These are phyloP conservation scores for Coprinellus micaceus DNA, from an alignment of 768 basidiomycete genomes.

Conservation along the genomic window DNA sequence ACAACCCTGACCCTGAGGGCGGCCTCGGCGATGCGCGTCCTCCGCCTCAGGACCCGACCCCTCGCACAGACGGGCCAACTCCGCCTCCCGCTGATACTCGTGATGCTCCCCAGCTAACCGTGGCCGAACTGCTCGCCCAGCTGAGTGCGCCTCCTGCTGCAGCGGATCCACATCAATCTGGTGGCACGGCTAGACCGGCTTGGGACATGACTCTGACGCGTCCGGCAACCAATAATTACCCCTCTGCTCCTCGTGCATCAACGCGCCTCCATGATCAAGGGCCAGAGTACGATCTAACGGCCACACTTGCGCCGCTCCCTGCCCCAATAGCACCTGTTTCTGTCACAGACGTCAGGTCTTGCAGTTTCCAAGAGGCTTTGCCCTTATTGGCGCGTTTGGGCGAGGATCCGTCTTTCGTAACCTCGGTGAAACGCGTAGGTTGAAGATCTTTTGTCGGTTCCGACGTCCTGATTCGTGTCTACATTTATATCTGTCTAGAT, in stretches of 20 bases:
- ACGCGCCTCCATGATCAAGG: background rate
- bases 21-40: no score
- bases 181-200: background rate
- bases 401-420: conserved; percentile 48
- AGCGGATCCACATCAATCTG: no score
- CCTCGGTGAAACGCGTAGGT: conserved; percentile 49
- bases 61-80: conserved; percentile 3
- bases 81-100: no score
- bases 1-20: no score
- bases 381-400: conserved; percentile 60
- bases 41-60: conserved; percentile 7
- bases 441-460: background rate
- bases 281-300: background rate
- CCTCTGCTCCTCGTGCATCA: background rate
- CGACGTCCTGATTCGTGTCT: conserved; percentile 1
- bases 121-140: conserved; percentile 63
- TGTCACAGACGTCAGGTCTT: conserved; percentile 28
- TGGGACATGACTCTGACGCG: background rate
- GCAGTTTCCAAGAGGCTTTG: conserved; percentile 69
- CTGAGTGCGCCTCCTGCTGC: no score
- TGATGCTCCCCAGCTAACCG: conserved; percentile 28
- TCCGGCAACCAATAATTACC: background rate
- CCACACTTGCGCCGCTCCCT: background rate
- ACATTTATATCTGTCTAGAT: no score
- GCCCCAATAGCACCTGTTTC: background rate